Conservation (phyloP, 2,329 filamentous ascomycete species). For the Hymenoscyphus repandus region DNA sequence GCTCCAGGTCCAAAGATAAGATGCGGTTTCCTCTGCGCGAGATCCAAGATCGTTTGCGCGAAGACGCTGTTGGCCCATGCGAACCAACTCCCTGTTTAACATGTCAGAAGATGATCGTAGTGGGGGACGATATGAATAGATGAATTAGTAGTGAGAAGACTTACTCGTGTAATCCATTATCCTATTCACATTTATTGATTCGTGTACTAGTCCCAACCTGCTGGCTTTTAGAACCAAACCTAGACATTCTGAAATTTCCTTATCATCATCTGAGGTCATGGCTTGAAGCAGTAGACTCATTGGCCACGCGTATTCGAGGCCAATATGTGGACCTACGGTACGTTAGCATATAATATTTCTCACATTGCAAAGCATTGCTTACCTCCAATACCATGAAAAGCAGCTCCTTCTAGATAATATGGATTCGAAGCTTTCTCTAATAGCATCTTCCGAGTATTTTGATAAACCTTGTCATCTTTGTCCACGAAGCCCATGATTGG, state of each 20-base stretch:
- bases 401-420: slow-evolving; percentile 73
- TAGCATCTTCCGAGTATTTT: slow-evolving; percentile 76
- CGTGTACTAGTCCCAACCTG: slow-evolving; percentile 77
- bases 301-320: slow-evolving; percentile 88
- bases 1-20: slow-evolving; percentile 69
- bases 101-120: slow-evolving; percentile 18
- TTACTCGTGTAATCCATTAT: slow-evolving; percentile 63
- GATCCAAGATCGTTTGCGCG: slow-evolving; percentile 82
- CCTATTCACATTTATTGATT: slow-evolving; percentile 80
- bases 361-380: slow-evolving; percentile 26
- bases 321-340: slow-evolving; percentile 60
- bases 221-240: slow-evolving; percentile 70
- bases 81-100: slow-evolving; percentile 2
- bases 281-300: slow-evolving; percentile 92
- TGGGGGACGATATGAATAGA: background rate
- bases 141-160: slow-evolving; percentile 24
- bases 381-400: slow-evolving; percentile 87
- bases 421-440: slow-evolving; percentile 55
- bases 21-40: slow-evolving; percentile 84
- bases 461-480: slow-evolving; percentile 63
- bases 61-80: slow-evolving; percentile 90
- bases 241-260: slow-evolving; percentile 72
- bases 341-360: slow-evolving; percentile 2
- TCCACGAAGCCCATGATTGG: slow-evolving; percentile 73
- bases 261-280: slow-evolving; percentile 78